phyloP scores from a whole-genome alignment of 345 rosid species.

The Turnera subulata region DNA sequence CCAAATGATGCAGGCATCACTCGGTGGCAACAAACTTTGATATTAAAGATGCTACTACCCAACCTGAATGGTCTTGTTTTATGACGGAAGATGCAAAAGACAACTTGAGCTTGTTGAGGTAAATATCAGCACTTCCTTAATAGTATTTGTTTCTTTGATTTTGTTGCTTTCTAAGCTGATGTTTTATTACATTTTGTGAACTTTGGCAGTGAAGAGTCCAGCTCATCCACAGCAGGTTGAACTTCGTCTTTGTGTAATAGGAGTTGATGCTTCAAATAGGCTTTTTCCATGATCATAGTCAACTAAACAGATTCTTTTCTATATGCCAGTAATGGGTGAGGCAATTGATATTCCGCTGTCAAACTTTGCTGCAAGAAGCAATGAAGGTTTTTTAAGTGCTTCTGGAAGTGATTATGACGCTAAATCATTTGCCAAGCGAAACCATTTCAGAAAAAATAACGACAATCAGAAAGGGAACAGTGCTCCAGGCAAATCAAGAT shows the following conservation, averaged over 20 bases:
- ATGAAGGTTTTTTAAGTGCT: slow-evolving; percentile 21
- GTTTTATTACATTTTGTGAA: slow-evolving; percentile 18
- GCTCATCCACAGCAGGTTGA: slow-evolving; percentile 83
- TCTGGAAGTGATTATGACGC: slow-evolving; percentile 23
- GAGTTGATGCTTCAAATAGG: slow-evolving; percentile 6
- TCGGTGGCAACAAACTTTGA: slow-evolving; percentile 9
- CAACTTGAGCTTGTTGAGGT: slow-evolving; percentile 55
- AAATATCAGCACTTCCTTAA: slow-evolving; percentile 15
- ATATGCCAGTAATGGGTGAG: slow-evolving; percentile 44
- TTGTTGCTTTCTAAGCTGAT: slow-evolving; percentile 7
- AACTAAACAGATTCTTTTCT: slow-evolving; percentile 4
- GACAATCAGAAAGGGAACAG: slow-evolving; percentile 17
- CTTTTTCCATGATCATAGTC: not conserved
- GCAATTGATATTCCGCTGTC: slow-evolving; percentile 24
- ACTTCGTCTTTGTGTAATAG: slow-evolving; percentile 10
- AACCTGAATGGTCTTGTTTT: slow-evolving; percentile 36
- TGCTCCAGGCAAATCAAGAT: slow-evolving; percentile 25
- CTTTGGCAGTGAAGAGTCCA: slow-evolving; percentile 75
- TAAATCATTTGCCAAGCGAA: slow-evolving; percentile 22
- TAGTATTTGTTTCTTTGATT: not conserved
- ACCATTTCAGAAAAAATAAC: slow-evolving; percentile 18
- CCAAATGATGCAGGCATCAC: slow-evolving; percentile 26
- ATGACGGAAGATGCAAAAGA: slow-evolving; percentile 44
- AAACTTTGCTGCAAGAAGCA: slow-evolving; percentile 26
- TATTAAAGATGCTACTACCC: slow-evolving; percentile 26